A percentile compares a stretch with the other conserved stretches of the same genome.
Conservation (phyloP, 2,329 filamentous ascomycete species). For the Microcera coccophila region DNA sequence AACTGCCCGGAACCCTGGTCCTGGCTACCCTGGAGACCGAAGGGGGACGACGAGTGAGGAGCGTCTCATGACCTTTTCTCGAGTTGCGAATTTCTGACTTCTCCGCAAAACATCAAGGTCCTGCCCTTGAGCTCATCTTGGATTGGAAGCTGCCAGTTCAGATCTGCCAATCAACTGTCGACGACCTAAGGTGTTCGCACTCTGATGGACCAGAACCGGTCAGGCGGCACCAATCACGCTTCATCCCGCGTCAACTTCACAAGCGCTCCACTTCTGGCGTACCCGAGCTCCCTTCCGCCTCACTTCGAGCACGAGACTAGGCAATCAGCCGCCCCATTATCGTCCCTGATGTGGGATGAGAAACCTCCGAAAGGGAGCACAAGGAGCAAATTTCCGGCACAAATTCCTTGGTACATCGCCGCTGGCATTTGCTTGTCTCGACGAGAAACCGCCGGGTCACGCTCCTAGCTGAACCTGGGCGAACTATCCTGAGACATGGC, state of each 20-base stretch:
- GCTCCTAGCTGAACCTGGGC: not conserved
- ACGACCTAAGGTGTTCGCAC: constrained; percentile 17
- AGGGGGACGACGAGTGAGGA: too few relatives aligned
- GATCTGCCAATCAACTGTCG: constrained; percentile 22
- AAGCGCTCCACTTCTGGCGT: constrained; percentile 24
- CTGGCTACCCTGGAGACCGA: not conserved
- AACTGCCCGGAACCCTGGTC: too few relatives aligned
- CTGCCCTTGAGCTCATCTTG: not conserved
- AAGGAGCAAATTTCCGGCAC: not conserved
- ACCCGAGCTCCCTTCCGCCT: constrained; percentile 28
- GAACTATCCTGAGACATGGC: not conserved
- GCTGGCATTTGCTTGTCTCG: not conserved
- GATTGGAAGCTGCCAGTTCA: constrained; percentile 15
- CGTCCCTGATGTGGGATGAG: not conserved
- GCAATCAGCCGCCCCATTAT: not conserved
- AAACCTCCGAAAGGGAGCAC: not conserved
- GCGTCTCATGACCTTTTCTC: too few relatives aligned
- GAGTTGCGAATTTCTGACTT: too few relatives aligned
- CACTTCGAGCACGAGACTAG: constrained; percentile 15
- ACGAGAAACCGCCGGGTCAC: not conserved
- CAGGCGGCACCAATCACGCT: constrained; percentile 29
- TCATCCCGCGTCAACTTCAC: constrained; percentile 24
- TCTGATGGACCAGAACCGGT: constrained; percentile 23
- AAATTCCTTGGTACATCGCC: not conserved
- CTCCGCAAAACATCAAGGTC: not conserved